phyloP scores from a whole-genome alignment of 1,284 basidiomycete genomes.

The Uromyces viciae-fabae region DNA sequence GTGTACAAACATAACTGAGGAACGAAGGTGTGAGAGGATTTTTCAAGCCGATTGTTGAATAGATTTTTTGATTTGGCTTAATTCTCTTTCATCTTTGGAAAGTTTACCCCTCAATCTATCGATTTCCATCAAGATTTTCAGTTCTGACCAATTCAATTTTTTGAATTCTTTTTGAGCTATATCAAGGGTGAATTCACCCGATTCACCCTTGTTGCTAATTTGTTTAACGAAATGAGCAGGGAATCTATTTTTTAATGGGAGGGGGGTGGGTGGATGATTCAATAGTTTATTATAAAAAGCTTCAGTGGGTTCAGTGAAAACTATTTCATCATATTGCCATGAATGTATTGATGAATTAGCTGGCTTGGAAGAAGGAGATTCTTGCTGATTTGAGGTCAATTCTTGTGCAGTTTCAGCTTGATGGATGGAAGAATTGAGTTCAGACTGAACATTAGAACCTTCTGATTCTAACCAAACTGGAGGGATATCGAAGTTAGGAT shows the following conservation, averaged over 20 bases:
- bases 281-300: slow-evolving; percentile 79
- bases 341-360: slow-evolving; percentile 68
- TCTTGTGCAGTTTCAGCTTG: slow-evolving; percentile 15
- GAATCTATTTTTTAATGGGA: slow-evolving; percentile 64
- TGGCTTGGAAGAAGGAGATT: slow-evolving; percentile 45
- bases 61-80: slow-evolving; percentile 19
- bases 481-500: slow-evolving; percentile 56
- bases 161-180: slow-evolving; percentile 23
- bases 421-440: slow-evolving; percentile 18
- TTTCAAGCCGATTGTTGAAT: slow-evolving; percentile 7
- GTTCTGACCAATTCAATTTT: slow-evolving; percentile 34
- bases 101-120: slow-evolving; percentile 26
- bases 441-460: slow-evolving; percentile 55
- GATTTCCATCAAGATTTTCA: slow-evolving; percentile 28
- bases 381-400: slow-evolving; percentile 36
- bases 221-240: slow-evolving; percentile 51
- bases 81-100: slow-evolving; percentile 17
- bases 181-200: slow-evolving; percentile 26
- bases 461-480: slow-evolving; percentile 59
- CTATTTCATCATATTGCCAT: slow-evolving; percentile 98
- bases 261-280: slow-evolving; percentile 73
- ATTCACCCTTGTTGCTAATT: slow-evolving; percentile 51
- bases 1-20: background rate
- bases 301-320: slow-evolving; percentile 90
- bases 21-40: background rate